Conservation (phyloP, 345 rosid genomes). For the Ceriops tagal region DNA sequence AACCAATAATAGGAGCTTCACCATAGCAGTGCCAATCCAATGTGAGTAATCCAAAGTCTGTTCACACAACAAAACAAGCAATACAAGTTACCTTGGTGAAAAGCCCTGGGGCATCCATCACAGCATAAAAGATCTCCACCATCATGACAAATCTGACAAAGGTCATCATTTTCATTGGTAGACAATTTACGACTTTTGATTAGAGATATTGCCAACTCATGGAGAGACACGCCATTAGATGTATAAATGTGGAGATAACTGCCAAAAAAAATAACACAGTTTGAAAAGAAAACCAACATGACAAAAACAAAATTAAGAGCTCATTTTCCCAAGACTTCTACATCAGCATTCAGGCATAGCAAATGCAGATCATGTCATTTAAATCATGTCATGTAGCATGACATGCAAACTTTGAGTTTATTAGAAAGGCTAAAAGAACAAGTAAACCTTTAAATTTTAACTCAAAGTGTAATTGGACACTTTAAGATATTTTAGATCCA, state of each 20-base stretch:
- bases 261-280: conserved; percentile 19
- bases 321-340: not conserved
- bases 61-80: not conserved
- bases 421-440: too few relatives aligned
- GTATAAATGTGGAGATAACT: conserved; percentile 93
- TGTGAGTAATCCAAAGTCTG: too few relatives aligned
- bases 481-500: too few relatives aligned
- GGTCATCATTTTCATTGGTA: conserved; percentile 72
- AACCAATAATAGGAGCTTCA: not conserved
- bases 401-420: too few relatives aligned
- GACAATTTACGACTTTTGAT: conserved; percentile 68
- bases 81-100: conserved; percentile 61
- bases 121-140: conserved; percentile 93
- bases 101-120: conserved; percentile 97
- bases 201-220: conserved; percentile 85
- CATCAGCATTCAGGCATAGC: not conserved
- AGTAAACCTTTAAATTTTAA: too few relatives aligned
- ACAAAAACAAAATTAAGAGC: not conserved
- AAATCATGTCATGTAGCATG: not conserved
- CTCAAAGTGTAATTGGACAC: too few relatives aligned
- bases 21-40: not conserved
- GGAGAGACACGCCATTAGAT: conserved; percentile 96
- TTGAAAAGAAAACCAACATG: not conserved
- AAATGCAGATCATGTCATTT: not conserved
- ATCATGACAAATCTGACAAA: conserved; percentile 90